These are phyloP conservation scores for Halophytophthora batemanensis DNA, from an alignment of 352 stramenopile genomes.

Conservation along the genomic window DNA sequence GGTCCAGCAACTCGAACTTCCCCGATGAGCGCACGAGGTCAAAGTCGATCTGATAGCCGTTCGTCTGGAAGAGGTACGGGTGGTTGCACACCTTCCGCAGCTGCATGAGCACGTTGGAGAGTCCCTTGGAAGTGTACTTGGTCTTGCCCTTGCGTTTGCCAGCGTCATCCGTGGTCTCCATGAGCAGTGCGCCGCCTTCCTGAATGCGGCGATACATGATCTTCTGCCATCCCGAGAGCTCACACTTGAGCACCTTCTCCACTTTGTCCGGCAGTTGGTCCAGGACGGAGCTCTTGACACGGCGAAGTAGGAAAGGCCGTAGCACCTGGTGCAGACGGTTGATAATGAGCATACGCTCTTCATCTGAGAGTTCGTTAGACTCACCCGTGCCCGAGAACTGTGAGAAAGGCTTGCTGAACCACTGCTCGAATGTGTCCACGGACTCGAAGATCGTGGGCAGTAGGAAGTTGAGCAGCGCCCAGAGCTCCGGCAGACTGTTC, in stretches of 20 bases:
- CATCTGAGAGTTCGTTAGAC: conserved; percentile 80
- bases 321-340: conserved; percentile 85
- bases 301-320: conserved; percentile 78
- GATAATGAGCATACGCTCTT: conserved; percentile 90
- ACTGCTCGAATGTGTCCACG: conserved; percentile 89
- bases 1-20: conserved; percentile 96
- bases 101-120: conserved; percentile 89
- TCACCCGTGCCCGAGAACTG: conserved; percentile 76
- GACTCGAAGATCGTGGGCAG: conserved; percentile 90
- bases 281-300: conserved; percentile 84
- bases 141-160: conserved; percentile 72
- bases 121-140: conserved; percentile 81
- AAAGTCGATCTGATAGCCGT: conserved; percentile 85
- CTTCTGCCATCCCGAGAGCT: conserved; percentile 87
- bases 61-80: conserved; percentile 83
- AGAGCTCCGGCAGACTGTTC: conserved; percentile 95
- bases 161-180: conserved; percentile 66
- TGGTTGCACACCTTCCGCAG: conserved; percentile 89
- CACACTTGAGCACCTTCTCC: conserved; percentile 84
- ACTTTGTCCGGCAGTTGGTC: conserved; percentile 87
- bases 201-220: conserved; percentile 88
- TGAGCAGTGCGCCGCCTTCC: conserved; percentile 77
- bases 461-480: conserved; percentile 91
- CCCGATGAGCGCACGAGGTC: conserved; percentile 82
- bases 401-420: conserved; percentile 87